phyloP scores from a whole-genome alignment of 352 stramenopile genomes.

The Phytophthora rubi region DNA sequence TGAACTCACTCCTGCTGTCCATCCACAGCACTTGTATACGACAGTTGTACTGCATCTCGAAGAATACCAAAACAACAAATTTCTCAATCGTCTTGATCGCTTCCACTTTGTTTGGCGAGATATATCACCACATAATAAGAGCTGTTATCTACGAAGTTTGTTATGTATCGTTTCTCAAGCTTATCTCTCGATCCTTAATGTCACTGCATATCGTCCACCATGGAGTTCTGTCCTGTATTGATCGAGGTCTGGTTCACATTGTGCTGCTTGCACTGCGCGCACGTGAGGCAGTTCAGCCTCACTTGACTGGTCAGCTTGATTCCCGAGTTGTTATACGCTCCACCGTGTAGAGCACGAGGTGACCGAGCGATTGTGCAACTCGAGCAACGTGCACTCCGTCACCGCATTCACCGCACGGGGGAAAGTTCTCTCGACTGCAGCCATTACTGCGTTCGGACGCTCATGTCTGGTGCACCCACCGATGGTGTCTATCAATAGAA shows the following conservation, averaged over 20 bases:
- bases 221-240: neutral
- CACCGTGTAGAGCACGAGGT: slow-evolving; percentile 6
- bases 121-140: neutral
- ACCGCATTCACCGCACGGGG: too few relatives aligned
- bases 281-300: slow-evolving; percentile 4
- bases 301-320: neutral
- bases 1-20: too few relatives aligned
- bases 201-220: slow-evolving; percentile 17
- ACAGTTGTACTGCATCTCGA: too few relatives aligned
- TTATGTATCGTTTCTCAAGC: slow-evolving; percentile 15
- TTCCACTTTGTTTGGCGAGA: neutral
- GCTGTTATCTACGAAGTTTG: slow-evolving; percentile 14
- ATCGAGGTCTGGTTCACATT: neutral
- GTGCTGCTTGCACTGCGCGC: slow-evolving; percentile 10
- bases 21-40: too few relatives aligned
- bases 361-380: slow-evolving; percentile 4
- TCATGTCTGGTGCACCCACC: neutral
- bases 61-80: neutral
- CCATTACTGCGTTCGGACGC: neutral
- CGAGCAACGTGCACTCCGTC: slow-evolving; percentile 2
- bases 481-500: too few relatives aligned
- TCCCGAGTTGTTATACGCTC: slow-evolving; percentile 1
- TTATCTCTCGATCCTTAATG: neutral
- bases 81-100: neutral
- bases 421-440: neutral